Conservation (phyloP, 352 stramenopile genomes). For the Globisporangium sylvaticum region DNA sequence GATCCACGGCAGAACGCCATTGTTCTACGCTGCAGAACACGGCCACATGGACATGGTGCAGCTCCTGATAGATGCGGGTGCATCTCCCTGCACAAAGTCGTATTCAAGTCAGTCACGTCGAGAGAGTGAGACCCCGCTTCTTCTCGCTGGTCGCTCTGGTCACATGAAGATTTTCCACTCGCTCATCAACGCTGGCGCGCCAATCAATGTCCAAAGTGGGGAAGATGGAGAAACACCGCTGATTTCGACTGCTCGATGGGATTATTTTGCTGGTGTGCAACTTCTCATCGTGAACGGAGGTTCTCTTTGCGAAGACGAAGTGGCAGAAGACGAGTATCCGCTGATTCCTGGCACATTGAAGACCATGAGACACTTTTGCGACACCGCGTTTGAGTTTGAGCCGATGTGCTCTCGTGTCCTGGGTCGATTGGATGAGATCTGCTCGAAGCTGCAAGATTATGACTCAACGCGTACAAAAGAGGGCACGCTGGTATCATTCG, state of each 20-base stretch:
- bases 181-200: not conserved
- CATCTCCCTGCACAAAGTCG: no score
- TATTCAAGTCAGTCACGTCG: not conserved
- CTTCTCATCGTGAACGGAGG: not conserved
- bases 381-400: not conserved
- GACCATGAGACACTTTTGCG: not conserved
- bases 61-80: no score
- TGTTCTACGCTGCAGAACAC: not conserved
- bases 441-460: not conserved
- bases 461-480: no score
- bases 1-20: not conserved
- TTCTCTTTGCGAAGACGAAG: not conserved
- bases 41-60: no score
- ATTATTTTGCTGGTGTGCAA: not conserved
- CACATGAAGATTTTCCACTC: not conserved
- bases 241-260: not conserved
- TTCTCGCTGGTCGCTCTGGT: not conserved
- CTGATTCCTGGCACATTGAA: not conserved
- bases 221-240: not conserved
- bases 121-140: not conserved
- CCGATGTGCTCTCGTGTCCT: not conserved
- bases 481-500: not conserved
- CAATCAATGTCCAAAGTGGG: not conserved
- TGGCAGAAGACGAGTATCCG: not conserved
- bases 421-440: not conserved